Conservation (phyloP, 257 asterid species). For the Nicotiana otophora region DNA sequence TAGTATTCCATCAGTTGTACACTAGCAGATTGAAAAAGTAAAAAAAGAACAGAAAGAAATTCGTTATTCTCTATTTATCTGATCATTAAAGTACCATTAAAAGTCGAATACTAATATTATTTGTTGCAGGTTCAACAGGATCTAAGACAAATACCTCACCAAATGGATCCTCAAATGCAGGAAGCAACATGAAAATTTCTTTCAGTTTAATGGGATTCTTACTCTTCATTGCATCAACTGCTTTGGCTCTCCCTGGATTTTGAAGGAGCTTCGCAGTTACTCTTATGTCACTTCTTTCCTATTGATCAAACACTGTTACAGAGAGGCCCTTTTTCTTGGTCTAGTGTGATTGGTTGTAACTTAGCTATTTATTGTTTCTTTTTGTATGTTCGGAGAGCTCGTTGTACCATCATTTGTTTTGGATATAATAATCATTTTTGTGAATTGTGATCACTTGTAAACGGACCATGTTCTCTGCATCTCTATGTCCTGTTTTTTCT, state of each 20-base stretch:
- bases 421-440: not conserved
- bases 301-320: not conserved
- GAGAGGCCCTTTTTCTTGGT: not conserved
- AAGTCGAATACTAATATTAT: not conserved
- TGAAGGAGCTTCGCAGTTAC: not conserved
- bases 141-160: conserved; percentile 34
- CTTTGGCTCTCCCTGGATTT: conserved; percentile 10
- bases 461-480: no score
- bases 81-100: not conserved
- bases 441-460: not conserved
- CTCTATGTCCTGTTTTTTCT: not conserved
- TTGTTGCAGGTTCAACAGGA: conserved; percentile 24
- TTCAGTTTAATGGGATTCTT: conserved; percentile 19
- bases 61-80: not conserved
- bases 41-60: not conserved
- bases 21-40: no score
- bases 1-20: not conserved
- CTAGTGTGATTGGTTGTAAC: not conserved
- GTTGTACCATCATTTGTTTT: not conserved
- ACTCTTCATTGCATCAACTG: conserved; percentile 24
- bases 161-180: conserved; percentile 19
- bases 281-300: not conserved
- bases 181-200: conserved; percentile 20
- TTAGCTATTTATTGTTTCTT: not conserved
- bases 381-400: not conserved